Conservation (phyloP, 2,329 filamentous ascomycete genomes). For the Penicillium concentricum region DNA sequence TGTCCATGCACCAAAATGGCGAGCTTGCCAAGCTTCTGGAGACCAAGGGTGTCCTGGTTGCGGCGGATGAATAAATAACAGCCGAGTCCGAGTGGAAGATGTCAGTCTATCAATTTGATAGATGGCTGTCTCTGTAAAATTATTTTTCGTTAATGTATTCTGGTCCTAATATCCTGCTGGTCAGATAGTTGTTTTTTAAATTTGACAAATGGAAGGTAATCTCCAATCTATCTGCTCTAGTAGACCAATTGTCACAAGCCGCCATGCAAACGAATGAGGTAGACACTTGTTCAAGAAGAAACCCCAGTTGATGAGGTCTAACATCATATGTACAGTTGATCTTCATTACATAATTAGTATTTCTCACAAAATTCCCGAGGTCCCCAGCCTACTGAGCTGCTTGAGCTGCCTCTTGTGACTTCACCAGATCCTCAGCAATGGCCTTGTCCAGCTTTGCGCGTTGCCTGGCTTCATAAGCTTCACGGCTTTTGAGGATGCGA, state of each 20-base stretch:
- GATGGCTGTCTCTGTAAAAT: slow-evolving; percentile 16
- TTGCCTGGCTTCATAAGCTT: slow-evolving; percentile 88
- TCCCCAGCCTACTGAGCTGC: slow-evolving; percentile 11
- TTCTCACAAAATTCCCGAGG: not conserved
- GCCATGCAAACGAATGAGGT: not conserved
- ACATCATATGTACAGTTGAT: slow-evolving; percentile 17
- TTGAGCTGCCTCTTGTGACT: slow-evolving; percentile 55
- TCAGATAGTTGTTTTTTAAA: slow-evolving; percentile 2
- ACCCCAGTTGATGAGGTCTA: slow-evolving; percentile 16
- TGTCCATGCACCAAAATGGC: slow-evolving; percentile 96
- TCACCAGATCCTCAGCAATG: slow-evolving; percentile 66
- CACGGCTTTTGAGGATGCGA: slow-evolving; percentile 81
- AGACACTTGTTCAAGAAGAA: not conserved
- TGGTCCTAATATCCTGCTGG: slow-evolving; percentile 10
- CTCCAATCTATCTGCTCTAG: not conserved
- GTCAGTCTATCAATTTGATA: slow-evolving; percentile 8
- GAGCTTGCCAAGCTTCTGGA: slow-evolving; percentile 88
- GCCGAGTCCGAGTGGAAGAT: not conserved
- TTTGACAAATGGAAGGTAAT: not conserved
- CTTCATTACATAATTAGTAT: slow-evolving; percentile 8
- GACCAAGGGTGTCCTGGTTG: slow-evolving; percentile 81
- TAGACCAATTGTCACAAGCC: not conserved
- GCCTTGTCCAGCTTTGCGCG: slow-evolving; percentile 86
- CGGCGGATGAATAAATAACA: slow-evolving; percentile 50
- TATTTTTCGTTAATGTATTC: slow-evolving; percentile 9